These are phyloP conservation scores for Capronia epimyces DNA, from an alignment of 2,329 filamentous ascomycete species.

Conservation along the genomic window DNA sequence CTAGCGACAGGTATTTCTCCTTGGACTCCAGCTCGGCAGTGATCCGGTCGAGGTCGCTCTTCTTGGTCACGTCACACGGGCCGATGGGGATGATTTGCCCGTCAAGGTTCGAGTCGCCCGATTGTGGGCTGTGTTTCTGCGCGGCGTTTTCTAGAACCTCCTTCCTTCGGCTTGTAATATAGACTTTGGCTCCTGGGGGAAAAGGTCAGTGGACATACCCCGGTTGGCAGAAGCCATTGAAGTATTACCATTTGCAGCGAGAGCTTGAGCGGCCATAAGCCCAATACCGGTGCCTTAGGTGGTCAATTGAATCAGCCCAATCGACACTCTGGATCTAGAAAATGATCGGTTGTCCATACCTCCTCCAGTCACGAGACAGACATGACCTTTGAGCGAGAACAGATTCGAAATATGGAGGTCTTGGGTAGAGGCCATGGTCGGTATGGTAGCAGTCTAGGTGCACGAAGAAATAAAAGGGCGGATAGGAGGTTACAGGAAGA, in stretches of 20 bases:
- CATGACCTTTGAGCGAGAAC: slow-evolving; percentile 31
- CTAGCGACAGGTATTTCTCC: slow-evolving; percentile 60
- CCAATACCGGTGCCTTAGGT: slow-evolving; percentile 32
- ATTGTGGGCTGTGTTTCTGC: slow-evolving; percentile 38
- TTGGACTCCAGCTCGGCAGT: slow-evolving; percentile 53
- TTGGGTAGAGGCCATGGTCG: slow-evolving; percentile 29
- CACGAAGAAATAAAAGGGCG: background rate
- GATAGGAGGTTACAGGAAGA: background rate
- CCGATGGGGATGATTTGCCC: slow-evolving; percentile 52
- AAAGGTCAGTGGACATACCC: background rate
- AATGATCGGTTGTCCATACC: slow-evolving; percentile 13
- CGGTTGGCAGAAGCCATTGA: background rate
- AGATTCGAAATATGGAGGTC: slow-evolving; percentile 30
- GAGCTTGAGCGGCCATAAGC: slow-evolving; percentile 31
- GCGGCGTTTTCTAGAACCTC: slow-evolving; percentile 35
- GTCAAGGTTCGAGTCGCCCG: slow-evolving; percentile 30
- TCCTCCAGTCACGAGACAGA: slow-evolving; percentile 33
- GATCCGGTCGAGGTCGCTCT: slow-evolving; percentile 53
- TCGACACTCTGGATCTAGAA: background rate
- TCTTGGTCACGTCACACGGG: slow-evolving; percentile 58
- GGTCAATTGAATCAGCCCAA: background rate
- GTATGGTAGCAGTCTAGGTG: background rate
- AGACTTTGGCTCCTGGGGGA: slow-evolving; percentile 31
- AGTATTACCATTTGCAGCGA: slow-evolving; percentile 30
- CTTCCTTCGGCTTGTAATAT: slow-evolving; percentile 31